Evolutionary conservation across 2,329 filamentous ascomycete species (phyloP).

Genomic region (Bipolaris bicolor): DNA sequence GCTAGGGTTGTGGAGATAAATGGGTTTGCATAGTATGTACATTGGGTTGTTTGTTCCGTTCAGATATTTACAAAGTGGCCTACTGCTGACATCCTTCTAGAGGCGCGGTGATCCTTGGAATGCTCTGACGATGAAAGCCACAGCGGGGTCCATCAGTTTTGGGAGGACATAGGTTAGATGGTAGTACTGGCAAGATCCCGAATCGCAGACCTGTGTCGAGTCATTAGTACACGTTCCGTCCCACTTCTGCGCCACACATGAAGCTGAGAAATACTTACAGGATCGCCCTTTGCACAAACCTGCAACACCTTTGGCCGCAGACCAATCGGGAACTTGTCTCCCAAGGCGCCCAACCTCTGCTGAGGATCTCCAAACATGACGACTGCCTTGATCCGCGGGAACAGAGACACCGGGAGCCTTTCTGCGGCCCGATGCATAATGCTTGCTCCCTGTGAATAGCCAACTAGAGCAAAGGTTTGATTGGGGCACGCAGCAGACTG

Average conservation of each 20-base stretch:
- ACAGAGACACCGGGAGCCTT: not conserved
- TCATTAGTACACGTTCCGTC: not conserved
- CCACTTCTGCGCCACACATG: not conserved
- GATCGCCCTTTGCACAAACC: slow-evolving; percentile 9
- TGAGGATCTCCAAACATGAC: slow-evolving; percentile 11
- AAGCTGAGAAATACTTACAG: not conserved
- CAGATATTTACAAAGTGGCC: no score
- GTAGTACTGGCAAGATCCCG: slow-evolving; percentile 4
- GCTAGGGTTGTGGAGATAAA: no score
- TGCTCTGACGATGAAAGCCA: slow-evolving; percentile 1
- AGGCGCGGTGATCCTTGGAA: not conserved
- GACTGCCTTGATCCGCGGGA: slow-evolving; percentile 8
- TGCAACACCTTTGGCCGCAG: slow-evolving; percentile 2
- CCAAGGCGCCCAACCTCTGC: slow-evolving; percentile 1
- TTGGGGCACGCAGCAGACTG: slow-evolving; percentile 5
- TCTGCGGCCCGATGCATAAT: slow-evolving; percentile 11
- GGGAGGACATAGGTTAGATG: slow-evolving; percentile 6
- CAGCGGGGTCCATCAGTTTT: slow-evolving; percentile 1
- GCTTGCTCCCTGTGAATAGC: slow-evolving; percentile 9
- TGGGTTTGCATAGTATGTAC: no score
- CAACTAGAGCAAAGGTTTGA: slow-evolving; percentile 7
- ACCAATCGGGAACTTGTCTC: slow-evolving; percentile 4
- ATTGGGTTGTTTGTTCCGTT: no score
- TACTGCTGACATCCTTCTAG: not conserved
- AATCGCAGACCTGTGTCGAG: slow-evolving; percentile 1